These are phyloP conservation scores for Hypoxylon perforatum DNA, from an alignment of 495 filamentous ascomycete genomes.

Conservation along the genomic window DNA sequence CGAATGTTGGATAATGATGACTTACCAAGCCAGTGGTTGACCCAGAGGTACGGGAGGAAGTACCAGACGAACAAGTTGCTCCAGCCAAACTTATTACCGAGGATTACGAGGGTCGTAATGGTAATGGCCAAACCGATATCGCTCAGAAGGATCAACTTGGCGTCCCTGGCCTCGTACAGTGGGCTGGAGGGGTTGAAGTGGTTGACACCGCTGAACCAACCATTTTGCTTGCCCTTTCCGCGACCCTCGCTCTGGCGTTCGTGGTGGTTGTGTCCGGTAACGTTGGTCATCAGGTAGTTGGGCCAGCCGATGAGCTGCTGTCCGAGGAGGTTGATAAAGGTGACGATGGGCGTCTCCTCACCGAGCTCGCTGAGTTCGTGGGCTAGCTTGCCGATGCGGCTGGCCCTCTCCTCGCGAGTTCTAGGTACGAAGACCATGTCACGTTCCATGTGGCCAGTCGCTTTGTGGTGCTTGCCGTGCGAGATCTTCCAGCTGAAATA, in stretches of 20 bases:
- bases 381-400: constrained; percentile 71
- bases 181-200: constrained; percentile 92
- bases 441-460: constrained; percentile 92
- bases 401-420: constrained; percentile 79
- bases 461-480: constrained; percentile 95
- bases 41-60: constrained; percentile 93
- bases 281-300: constrained; percentile 85
- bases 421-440: constrained; percentile 98
- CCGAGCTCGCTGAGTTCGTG: constrained; percentile 87
- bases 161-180: constrained; percentile 90
- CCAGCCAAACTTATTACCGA: constrained; percentile 81
- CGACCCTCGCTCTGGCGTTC: constrained; percentile 85
- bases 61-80: constrained; percentile 93
- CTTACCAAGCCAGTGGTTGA: constrained; percentile 96
- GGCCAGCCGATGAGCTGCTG: constrained; percentile 95
- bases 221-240: constrained; percentile 90
- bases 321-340: constrained; percentile 72
- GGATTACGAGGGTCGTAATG: constrained; percentile 63
- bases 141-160: constrained; percentile 81
- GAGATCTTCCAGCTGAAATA: constrained; percentile 96
- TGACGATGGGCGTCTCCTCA: constrained; percentile 93
- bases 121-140: constrained; percentile 80
- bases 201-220: constrained; percentile 83
- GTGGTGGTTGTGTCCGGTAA: constrained; percentile 95
- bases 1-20: constrained; percentile 11